phyloP scores from a whole-genome alignment of 768 basidiomycete species.

The Fomitopsis pulvina region DNA sequence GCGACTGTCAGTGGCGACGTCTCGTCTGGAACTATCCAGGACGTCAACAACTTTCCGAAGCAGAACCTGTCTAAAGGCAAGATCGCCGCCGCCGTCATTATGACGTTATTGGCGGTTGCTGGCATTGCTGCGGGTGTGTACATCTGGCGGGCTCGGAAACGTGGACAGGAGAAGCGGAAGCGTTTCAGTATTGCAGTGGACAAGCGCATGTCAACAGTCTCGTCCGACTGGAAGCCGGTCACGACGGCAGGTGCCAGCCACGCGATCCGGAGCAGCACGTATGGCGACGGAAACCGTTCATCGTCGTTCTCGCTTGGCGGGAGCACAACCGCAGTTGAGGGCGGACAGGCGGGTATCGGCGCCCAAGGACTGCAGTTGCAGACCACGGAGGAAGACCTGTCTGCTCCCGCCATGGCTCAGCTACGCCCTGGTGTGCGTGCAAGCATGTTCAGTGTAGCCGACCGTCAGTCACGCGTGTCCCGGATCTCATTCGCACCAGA shows the following conservation, averaged over 20 bases:
- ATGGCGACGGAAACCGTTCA: conserved; percentile 35
- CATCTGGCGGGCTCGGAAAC: conserved; percentile 47
- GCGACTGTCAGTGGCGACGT: conserved; percentile 37
- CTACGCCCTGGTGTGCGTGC: conserved; percentile 51
- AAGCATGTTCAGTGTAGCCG: conserved; percentile 27
- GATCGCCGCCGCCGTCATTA: conserved; percentile 57
- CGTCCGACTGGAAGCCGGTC: conserved; percentile 70
- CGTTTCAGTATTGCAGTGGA: conserved; percentile 64
- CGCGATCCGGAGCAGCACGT: conserved; percentile 67
- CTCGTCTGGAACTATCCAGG: conserved; percentile 32
- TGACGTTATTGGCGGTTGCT: conserved; percentile 56
- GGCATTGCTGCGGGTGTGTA: conserved; percentile 37
- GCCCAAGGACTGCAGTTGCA: conserved; percentile 16
- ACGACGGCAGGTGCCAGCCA: conserved; percentile 63
- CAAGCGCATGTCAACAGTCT: conserved; percentile 80
- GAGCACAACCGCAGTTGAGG: conserved; percentile 38
- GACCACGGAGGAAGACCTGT: conserved; percentile 5
- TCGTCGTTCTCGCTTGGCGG: conserved; percentile 50
- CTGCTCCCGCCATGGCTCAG: conserved; percentile 30
- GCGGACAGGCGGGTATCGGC: conserved; percentile 37
- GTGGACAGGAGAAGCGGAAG: conserved; percentile 43
- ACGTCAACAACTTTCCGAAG: conserved; percentile 28
- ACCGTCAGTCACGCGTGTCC: conserved; percentile 41
- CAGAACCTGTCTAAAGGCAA: conserved; percentile 40
- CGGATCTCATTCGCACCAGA: conserved; percentile 69